These are phyloP conservation scores for Diutina rugosa DNA, from an alignment of 1,139 yeast genomes.

Conservation along the genomic window DNA sequence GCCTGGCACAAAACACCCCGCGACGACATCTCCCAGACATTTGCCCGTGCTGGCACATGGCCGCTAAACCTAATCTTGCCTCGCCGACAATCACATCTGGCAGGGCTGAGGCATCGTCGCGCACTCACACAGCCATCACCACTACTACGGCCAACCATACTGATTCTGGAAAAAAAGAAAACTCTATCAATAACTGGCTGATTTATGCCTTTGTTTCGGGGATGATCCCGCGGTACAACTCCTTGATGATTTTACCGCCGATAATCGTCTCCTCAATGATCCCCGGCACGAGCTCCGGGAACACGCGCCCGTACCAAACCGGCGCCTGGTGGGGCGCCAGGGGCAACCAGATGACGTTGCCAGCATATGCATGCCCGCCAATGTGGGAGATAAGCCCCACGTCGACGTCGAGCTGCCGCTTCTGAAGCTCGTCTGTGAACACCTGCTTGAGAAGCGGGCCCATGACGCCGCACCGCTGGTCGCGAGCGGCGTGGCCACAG, in stretches of 20 bases:
- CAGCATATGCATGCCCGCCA: constrained; percentile 75
- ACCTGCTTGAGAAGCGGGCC: constrained; percentile 47
- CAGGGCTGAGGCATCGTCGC: not conserved
- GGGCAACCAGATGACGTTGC: constrained; percentile 49
- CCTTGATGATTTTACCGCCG: constrained; percentile 34
- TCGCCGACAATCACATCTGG: not conserved
- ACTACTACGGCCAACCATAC: too few species aligned
- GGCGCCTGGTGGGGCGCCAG: constrained; percentile 23
- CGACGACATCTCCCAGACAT: not conserved
- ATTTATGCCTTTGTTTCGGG: too few species aligned
- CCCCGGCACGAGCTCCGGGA: constrained; percentile 55
- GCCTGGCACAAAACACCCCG: not conserved
- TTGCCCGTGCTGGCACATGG: not conserved
- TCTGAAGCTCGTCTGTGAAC: constrained; percentile 27
- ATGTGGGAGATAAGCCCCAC: constrained; percentile 54
- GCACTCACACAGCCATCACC: not conserved
- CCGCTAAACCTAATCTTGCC: not conserved
- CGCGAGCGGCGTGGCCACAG: constrained; percentile 58
- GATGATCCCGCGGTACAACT: constrained; percentile 35
- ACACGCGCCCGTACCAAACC: constrained; percentile 63
- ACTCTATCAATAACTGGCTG: too few species aligned
- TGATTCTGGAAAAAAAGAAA: too few species aligned
- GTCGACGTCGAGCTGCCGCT: constrained; percentile 16
- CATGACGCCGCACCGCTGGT: constrained; percentile 50
- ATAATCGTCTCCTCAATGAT: constrained; percentile 41